A percentile compares a stretch with the other conserved stretches of the same genome.
phyloP scores from a whole-genome alignment of 495 filamentous ascomycete species.

The Penicillium samsonianum region DNA sequence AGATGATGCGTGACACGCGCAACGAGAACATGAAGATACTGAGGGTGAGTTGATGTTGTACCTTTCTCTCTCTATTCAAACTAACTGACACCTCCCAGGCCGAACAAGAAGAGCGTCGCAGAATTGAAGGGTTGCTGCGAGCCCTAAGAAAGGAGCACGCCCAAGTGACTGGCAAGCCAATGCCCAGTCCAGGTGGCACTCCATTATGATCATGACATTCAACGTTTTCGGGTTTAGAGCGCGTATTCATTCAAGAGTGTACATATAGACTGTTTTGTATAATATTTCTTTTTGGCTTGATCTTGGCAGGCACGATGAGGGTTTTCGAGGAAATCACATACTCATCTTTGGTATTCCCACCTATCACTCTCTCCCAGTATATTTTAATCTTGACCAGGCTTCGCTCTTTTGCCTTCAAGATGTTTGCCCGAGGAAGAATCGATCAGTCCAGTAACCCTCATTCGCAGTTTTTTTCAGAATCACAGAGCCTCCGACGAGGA shows the following conservation, averaged over 20 bases:
- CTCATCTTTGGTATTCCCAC: not conserved
- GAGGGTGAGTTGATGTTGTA: constrained; percentile 53
- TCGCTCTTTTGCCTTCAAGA: constrained; percentile 16
- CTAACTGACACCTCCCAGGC: constrained; percentile 47
- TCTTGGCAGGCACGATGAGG: constrained; percentile 28
- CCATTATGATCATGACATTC: constrained; percentile 43
- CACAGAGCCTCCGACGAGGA: constrained; percentile 12
- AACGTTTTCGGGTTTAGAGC: constrained; percentile 17
- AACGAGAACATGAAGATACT: constrained; percentile 68
- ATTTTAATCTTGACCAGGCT: not conserved
- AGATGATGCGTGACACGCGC: constrained; percentile 85
- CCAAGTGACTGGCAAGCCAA: constrained; percentile 50
- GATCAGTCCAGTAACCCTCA: constrained; percentile 8
- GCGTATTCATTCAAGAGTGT: constrained; percentile 19
- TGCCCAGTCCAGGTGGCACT: constrained; percentile 51
- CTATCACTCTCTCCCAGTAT: not conserved
- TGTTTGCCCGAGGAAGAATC: constrained; percentile 4
- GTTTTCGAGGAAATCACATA: constrained; percentile 3
- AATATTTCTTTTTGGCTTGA: constrained; percentile 21
- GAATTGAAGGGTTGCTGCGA: constrained; percentile 61
- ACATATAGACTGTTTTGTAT: constrained; percentile 29
- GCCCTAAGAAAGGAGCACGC: constrained; percentile 56
- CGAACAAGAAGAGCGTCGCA: constrained; percentile 72
- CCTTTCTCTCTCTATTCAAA: constrained; percentile 2
- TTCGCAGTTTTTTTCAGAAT: constrained; percentile 13